Percentiles rank a stretch among this genome's conserved stretches.
Conservation (phyloP, 805 yeast species). For the Lipomyces orientalis region DNA sequence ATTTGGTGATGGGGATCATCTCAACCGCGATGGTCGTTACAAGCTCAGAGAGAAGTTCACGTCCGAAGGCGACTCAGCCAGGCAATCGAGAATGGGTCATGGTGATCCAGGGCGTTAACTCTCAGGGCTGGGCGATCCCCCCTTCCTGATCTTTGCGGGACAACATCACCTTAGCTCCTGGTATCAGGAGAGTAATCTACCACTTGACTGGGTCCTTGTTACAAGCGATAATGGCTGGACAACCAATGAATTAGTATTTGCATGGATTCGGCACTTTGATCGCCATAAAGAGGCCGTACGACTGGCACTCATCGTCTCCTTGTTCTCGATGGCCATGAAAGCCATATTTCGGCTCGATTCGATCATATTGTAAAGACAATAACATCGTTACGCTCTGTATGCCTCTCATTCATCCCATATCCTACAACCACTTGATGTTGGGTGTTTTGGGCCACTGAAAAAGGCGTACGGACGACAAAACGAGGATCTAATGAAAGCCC, state of each 20-base stretch:
- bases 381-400: slow-evolving; percentile 16
- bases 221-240: slow-evolving; percentile 14
- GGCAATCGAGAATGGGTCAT: background rate
- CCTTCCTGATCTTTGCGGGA: background rate
- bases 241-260: background rate
- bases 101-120: background rate
- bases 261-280: slow-evolving; percentile 13
- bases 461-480: slow-evolving; percentile 12
- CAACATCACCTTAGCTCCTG: background rate
- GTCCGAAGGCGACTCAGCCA: background rate
- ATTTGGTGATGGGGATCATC: too few relatives aligned
- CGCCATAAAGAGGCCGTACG: slow-evolving; percentile 7
- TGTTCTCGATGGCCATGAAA: slow-evolving; percentile 21
- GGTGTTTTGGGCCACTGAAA: slow-evolving; percentile 19
- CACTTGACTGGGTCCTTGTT: background rate
- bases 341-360: slow-evolving; percentile 14
- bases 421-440: slow-evolving; percentile 23
- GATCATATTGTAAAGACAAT: slow-evolving; percentile 6
- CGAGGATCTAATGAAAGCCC: slow-evolving; percentile 7
- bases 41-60: too few relatives aligned
- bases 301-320: slow-evolving; percentile 16
- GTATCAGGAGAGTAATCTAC: too few relatives aligned
- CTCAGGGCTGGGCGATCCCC: too few relatives aligned
- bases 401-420: slow-evolving; percentile 1
- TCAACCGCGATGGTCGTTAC: too few relatives aligned